These are phyloP conservation scores for Helotiales sp. DNA, from an alignment of 2,329 filamentous ascomycete genomes.

Conservation along the genomic window DNA sequence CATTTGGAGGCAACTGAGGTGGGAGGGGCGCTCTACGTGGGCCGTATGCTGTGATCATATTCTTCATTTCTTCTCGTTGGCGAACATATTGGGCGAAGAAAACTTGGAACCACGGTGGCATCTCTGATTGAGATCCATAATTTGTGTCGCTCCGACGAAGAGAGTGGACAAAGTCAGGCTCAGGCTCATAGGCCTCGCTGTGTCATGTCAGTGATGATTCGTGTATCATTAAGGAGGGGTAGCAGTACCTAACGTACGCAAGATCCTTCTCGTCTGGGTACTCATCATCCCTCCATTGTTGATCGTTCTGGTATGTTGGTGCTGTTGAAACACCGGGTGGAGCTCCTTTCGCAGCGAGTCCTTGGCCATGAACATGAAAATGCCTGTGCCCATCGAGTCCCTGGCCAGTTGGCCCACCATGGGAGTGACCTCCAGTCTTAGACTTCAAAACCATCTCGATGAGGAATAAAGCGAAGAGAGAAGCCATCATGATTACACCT, in stretches of 20 bases:
- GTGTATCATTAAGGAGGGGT: neutral
- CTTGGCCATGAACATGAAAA: neutral
- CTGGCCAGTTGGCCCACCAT: slow-evolving; percentile 25
- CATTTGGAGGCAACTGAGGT: slow-evolving; percentile 24
- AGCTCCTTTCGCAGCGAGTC: slow-evolving; percentile 12
- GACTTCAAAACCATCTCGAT: slow-evolving; percentile 59
- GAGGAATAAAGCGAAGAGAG: slow-evolving; percentile 52
- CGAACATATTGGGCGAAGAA: slow-evolving; percentile 68
- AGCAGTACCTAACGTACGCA: slow-evolving; percentile 12
- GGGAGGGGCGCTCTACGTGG: slow-evolving; percentile 30
- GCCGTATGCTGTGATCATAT: slow-evolving; percentile 51
- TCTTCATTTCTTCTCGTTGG: slow-evolving; percentile 63
- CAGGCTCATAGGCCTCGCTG: neutral
- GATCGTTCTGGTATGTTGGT: slow-evolving; percentile 14
- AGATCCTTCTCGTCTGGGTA: slow-evolving; percentile 26
- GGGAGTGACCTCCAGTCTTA: slow-evolving; percentile 30
- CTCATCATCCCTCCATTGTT: slow-evolving; percentile 4
- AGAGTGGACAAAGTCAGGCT: neutral
- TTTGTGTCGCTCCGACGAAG: slow-evolving; percentile 1
- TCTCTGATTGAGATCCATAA: slow-evolving; percentile 48
- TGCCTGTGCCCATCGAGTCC: neutral
- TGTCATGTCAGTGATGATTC: neutral
- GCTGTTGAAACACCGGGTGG: slow-evolving; percentile 19
- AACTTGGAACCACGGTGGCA: slow-evolving; percentile 67
- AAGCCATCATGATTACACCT: slow-evolving; percentile 51